Conservation (phyloP, 495 filamentous ascomycete species). For the Daldinia grandis region DNA sequence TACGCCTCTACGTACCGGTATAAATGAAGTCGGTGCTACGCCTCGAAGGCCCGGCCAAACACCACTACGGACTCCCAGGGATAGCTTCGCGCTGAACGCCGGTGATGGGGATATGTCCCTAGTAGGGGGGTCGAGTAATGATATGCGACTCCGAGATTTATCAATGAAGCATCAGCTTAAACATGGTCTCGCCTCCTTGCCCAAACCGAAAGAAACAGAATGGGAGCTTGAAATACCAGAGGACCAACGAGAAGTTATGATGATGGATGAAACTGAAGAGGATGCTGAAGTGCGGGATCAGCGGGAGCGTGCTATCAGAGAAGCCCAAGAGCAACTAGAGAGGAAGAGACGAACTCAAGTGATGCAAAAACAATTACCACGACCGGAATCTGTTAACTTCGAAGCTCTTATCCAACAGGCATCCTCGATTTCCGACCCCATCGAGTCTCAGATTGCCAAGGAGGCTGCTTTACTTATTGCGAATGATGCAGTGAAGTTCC, state of each 20-base stretch:
- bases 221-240: conserved; percentile 93
- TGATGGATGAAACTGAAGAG: conserved; percentile 69
- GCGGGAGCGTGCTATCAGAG: conserved; percentile 69
- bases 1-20: conserved; percentile 81
- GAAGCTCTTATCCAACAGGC: conserved; percentile 71
- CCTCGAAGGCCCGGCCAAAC: conserved; percentile 80
- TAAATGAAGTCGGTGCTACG: conserved; percentile 74
- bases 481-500: conserved; percentile 79
- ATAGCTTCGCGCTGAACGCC: conserved; percentile 85
- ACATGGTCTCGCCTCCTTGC: conserved; percentile 79
- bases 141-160: conserved; percentile 77
- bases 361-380: conserved; percentile 82
- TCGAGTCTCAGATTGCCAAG: conserved; percentile 67
- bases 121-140: conserved; percentile 78
- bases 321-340: conserved; percentile 78
- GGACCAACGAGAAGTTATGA: conserved; percentile 71
- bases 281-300: conserved; percentile 86
- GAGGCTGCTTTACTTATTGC: conserved; percentile 83
- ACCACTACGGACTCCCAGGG: conserved; percentile 88
- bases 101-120: conserved; percentile 70
- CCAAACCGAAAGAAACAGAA: conserved; percentile 89
- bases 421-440: conserved; percentile 45
- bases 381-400: conserved; percentile 77
- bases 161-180: conserved; percentile 74
- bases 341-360: conserved; percentile 87